Evolutionary conservation across 345 rosid genomes (phyloP).

Genomic region (Boechera stricta): DNA sequence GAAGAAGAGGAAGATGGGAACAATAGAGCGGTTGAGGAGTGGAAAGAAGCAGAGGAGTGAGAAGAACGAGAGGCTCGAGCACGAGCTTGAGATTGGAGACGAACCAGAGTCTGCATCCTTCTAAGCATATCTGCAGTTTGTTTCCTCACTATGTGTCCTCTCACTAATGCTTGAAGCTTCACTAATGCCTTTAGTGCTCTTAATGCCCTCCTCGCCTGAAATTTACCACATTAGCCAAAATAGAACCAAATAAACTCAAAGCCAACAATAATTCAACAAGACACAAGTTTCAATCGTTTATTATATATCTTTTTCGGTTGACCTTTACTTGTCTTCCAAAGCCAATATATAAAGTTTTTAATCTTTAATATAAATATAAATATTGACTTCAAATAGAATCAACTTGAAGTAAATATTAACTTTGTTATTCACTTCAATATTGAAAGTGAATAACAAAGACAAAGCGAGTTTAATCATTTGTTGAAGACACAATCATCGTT

Average conservation of each 20-base stretch:
- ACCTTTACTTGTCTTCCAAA: background rate
- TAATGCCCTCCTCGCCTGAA: slow-evolving; percentile 86
- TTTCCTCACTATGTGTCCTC: slow-evolving; percentile 91
- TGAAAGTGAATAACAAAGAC: slow-evolving; percentile 12
- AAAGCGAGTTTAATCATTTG: slow-evolving; percentile 19
- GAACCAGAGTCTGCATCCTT: slow-evolving; percentile 78
- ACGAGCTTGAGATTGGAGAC: slow-evolving; percentile 77
- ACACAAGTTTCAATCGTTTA: background rate
- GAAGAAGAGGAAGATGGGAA: slow-evolving; percentile 38
- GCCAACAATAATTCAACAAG: background rate
- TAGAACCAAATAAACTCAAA: background rate
- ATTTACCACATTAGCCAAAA: background rate
- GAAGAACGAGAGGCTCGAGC: slow-evolving; percentile 61
- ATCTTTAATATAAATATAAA: background rate
- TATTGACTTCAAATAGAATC: background rate
- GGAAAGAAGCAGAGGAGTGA: slow-evolving; percentile 42
- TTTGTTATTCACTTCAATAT: too few species aligned
- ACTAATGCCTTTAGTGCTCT: slow-evolving; percentile 88
- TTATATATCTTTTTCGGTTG: too few species aligned
- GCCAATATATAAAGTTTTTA: background rate
- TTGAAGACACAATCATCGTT: slow-evolving; percentile 40
- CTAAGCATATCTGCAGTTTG: slow-evolving; percentile 76
- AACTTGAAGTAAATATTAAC: background rate
- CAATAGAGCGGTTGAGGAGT: slow-evolving; percentile 36
- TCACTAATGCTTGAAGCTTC: slow-evolving; percentile 90